Conservation (phyloP, 768 basidiomycete genomes). For the Rubroboletus satanas region DNA sequence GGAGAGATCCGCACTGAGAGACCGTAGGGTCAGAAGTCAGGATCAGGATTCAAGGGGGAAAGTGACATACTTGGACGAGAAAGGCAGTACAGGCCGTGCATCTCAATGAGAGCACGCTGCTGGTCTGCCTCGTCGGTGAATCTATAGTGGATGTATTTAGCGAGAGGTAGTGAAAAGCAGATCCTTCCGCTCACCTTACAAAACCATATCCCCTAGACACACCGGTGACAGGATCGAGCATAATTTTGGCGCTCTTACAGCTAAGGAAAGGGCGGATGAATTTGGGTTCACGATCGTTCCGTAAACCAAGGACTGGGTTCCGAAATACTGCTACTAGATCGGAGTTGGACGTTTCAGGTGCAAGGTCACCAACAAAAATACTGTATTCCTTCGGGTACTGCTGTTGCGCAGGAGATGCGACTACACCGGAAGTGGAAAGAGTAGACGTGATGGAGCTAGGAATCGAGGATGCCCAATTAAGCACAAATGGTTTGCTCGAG, state of each 20-base stretch:
- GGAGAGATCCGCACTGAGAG: constrained; percentile 82
- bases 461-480: constrained; percentile 66
- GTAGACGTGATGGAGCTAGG: constrained; percentile 34
- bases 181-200: constrained; percentile 56
- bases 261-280: constrained; percentile 86
- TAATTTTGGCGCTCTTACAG: constrained; percentile 94
- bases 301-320: constrained; percentile 80
- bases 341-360: constrained; percentile 91
- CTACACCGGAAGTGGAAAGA: constrained; percentile 26
- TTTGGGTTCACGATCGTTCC: constrained; percentile 83
- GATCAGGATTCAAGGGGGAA: background rate
- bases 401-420: constrained; percentile 37
- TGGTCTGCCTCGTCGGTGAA: constrained; percentile 89
- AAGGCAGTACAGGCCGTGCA: constrained; percentile 87
- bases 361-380: constrained; percentile 92
- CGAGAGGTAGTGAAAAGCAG: constrained; percentile 1
- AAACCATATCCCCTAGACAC: constrained; percentile 91
- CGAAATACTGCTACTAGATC: constrained; percentile 92
- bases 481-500: constrained; percentile 73
- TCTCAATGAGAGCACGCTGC: constrained; percentile 84
- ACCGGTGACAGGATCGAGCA: constrained; percentile 87
- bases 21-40: constrained; percentile 29
- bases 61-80: constrained; percentile 74
- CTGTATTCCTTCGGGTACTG: constrained; percentile 84
- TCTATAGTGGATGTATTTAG: constrained; percentile 35